Percentiles rank a stretch among this genome's conserved stretches.
These are phyloP conservation scores for Paramecium biaurelia DNA, from an alignment of 73 alveolate genomes.

Conservation along the genomic window DNA sequence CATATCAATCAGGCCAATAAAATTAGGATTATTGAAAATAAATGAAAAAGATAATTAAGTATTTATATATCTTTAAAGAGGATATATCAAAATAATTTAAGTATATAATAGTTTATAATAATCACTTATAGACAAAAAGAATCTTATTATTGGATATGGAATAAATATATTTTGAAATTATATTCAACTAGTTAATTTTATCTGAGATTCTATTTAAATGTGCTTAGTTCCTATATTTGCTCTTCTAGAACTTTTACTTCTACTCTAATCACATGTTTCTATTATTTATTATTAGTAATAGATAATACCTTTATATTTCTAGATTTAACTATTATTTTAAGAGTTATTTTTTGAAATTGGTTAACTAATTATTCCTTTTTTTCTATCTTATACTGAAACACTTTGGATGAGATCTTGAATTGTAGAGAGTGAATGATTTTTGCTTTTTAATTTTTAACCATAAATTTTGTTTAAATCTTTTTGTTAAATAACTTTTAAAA, in stretches of 20 bases:
- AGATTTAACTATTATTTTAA: background rate
- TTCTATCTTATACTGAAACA: background rate
- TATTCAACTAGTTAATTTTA: background rate
- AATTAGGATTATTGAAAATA: background rate
- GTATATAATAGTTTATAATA: no score
- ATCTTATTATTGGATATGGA: background rate
- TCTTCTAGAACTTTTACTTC: conserved; percentile 19
- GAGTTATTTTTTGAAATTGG: conserved; percentile 24
- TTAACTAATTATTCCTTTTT: background rate
- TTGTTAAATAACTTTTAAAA: background rate
- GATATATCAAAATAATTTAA: no score
- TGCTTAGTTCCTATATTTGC: background rate
- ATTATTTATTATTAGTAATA: background rate
- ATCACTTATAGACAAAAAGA: no score
- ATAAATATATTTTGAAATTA: no score
- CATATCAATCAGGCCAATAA: background rate
- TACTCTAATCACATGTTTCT: background rate
- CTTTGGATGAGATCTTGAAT: conserved; percentile 4
- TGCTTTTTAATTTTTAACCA: background rate
- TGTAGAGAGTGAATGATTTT: conserved; percentile 4
- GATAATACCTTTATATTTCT: background rate
- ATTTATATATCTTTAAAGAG: no score
- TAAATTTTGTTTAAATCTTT: background rate
- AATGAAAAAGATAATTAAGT: no score
- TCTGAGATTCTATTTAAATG: background rate